Evolutionary conservation across 352 stramenopile genomes (phyloP).

Genomic region (Phytophthora uliginosa): DNA sequence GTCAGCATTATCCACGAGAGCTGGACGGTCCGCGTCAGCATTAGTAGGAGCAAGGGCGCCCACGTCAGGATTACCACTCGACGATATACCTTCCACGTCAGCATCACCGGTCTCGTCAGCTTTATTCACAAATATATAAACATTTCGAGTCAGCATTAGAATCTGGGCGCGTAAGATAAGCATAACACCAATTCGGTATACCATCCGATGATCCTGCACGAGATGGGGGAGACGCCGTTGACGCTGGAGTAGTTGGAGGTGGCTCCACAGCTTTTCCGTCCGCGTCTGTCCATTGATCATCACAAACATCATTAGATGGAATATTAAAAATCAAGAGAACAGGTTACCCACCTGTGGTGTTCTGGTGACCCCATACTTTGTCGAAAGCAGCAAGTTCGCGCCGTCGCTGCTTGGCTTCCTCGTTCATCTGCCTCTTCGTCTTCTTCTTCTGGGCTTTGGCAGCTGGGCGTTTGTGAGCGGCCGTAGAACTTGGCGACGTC

Average conservation of each 20-base stretch:
- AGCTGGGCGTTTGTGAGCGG: neutral
- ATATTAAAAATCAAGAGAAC: neutral
- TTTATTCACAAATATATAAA: neutral
- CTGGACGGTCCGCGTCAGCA: slow-evolving; percentile 1
- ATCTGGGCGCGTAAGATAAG: neutral
- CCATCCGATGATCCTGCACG: neutral
- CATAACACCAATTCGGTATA: neutral
- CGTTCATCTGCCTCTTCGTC: slow-evolving; percentile 8
- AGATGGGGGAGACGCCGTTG: too few relatives aligned
- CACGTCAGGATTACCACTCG: neutral
- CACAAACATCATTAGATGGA: neutral
- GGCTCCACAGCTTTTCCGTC: slow-evolving; percentile 6
- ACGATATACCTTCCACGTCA: neutral
- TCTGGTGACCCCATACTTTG: slow-evolving; percentile 6
- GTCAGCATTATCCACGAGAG: neutral
- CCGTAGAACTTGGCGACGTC: neutral
- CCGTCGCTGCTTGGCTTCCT: neutral
- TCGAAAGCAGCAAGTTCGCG: slow-evolving; percentile 3
- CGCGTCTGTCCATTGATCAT: neutral
- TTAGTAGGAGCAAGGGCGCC: neutral
- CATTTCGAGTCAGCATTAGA: neutral
- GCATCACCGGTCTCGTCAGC: neutral
- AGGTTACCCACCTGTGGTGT: neutral
- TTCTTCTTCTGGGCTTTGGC: neutral
- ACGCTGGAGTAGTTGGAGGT: neutral